Conservation (phyloP, 176 grass and related monocot genomes). For the Cenchrus americanus region DNA sequence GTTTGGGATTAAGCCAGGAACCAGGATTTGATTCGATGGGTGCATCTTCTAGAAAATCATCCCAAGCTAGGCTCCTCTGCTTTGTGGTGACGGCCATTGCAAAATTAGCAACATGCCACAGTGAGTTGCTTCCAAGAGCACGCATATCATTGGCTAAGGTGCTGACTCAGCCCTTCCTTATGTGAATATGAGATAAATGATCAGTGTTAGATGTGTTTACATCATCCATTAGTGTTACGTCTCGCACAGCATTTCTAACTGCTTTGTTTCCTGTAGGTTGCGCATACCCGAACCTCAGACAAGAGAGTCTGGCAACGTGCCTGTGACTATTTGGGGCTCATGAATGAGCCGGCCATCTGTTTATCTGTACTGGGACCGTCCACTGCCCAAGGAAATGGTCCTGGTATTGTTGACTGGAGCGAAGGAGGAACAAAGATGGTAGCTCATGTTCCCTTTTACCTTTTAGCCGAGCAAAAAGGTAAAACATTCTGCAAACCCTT, state of each 20-base stretch:
- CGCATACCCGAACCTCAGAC: constrained; percentile 75
- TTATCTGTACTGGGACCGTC: constrained; percentile 80
- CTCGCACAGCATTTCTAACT: neutral
- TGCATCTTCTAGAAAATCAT: constrained; percentile 69
- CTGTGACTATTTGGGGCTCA: constrained; percentile 91
- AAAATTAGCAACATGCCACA: constrained; percentile 90
- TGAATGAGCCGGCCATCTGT: constrained; percentile 87
- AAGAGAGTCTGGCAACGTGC: constrained; percentile 85
- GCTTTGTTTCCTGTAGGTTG: constrained; percentile 55
- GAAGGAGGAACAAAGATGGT: constrained; percentile 85
- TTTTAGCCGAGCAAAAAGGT: constrained; percentile 77
- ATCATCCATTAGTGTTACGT: constrained; percentile 7
- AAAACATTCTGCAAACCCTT: constrained; percentile 39
- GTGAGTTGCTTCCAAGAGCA: constrained; percentile 88
- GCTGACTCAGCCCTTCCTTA: constrained; percentile 13
- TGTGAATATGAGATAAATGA: constrained; percentile 8
- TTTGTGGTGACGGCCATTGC: constrained; percentile 96
- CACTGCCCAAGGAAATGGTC: constrained; percentile 62
- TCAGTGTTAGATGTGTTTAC: constrained; percentile 16
- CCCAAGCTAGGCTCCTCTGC: constrained; percentile 85
- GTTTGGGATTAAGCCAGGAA: constrained; percentile 74
- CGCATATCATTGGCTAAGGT: constrained; percentile 82
- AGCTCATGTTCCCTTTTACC: constrained; percentile 88
- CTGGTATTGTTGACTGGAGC: constrained; percentile 89
- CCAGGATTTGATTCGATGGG: constrained; percentile 66